phyloP scores from a whole-genome alignment of 805 yeast species.

The Starmerella tilneyi region DNA sequence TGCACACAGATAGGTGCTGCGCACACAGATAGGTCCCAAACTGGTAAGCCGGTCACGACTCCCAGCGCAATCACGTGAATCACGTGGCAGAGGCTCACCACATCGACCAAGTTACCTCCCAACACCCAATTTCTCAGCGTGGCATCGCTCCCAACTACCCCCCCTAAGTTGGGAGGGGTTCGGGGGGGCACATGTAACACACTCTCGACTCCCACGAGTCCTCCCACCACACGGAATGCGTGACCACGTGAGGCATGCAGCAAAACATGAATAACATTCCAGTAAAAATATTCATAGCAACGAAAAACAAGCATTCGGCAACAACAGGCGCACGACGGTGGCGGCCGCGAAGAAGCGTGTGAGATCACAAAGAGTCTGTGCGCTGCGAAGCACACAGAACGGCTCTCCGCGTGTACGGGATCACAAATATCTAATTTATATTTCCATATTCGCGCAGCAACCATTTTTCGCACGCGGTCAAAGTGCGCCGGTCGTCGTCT shows the following conservation, averaged over 20 bases:
- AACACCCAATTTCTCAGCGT: neutral
- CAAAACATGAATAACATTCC: neutral
- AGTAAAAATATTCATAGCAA: neutral
- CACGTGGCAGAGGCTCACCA: neutral
- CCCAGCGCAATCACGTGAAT: neutral
- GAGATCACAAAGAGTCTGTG: slow-evolving; percentile 1
- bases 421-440: neutral
- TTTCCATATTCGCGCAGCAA: neutral
- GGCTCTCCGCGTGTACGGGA: neutral
- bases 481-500: neutral
- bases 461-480: neutral
- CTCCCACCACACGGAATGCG: neutral
- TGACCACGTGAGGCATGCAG: slow-evolving; percentile 2
- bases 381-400: neutral
- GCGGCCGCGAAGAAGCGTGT: neutral
- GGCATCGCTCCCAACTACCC: slow-evolving; percentile 4
- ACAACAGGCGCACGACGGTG: neutral
- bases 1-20: too few species aligned
- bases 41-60: too few species aligned
- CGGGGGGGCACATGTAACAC: slow-evolving; percentile 7
- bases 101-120: slow-evolving; percentile 6
- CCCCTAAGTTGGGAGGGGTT: slow-evolving; percentile 10
- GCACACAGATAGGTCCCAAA: slow-evolving; percentile 84
- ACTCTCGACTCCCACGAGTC: neutral
- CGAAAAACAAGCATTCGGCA: neutral